phyloP scores from a whole-genome alignment of 2,329 filamentous ascomycete genomes.

The Elsinoe necatrix region DNA sequence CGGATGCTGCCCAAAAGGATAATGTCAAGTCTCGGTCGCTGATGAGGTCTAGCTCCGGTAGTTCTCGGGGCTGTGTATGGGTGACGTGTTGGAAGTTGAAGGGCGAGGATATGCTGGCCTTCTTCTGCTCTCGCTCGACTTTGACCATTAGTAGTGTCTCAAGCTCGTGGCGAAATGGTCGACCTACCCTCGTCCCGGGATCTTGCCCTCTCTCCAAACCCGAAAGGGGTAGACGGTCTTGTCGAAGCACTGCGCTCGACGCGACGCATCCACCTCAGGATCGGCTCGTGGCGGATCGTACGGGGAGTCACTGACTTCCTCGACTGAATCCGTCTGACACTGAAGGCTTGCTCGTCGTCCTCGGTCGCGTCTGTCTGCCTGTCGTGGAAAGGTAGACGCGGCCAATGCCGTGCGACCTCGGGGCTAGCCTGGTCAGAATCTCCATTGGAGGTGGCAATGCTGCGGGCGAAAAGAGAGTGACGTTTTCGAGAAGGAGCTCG shows the following conservation, averaged over 20 bases:
- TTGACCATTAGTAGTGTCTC: background rate
- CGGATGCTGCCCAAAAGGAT: constrained; percentile 46
- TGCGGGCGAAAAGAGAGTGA: constrained; percentile 15
- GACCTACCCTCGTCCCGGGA: constrained; percentile 5
- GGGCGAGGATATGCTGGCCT: constrained; percentile 50
- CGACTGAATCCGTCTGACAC: constrained; percentile 15
- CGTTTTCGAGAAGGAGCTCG: constrained; percentile 11
- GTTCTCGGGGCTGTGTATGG: constrained; percentile 49
- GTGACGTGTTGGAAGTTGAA: constrained; percentile 58
- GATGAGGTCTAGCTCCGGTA: constrained; percentile 44
- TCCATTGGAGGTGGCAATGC: constrained; percentile 7
- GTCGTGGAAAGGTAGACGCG: constrained; percentile 15
- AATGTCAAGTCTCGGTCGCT: constrained; percentile 45
- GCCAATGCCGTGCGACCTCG: constrained; percentile 3
- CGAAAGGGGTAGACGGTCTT: constrained; percentile 12
- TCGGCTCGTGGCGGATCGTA: constrained; percentile 15
- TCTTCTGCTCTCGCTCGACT: constrained; percentile 30
- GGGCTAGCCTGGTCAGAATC: constrained; percentile 7
- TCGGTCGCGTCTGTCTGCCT: background rate
- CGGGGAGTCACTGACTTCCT: background rate
- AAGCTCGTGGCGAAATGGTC: background rate
- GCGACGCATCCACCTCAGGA: constrained; percentile 18
- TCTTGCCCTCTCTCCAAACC: background rate
- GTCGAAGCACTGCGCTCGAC: constrained; percentile 15
- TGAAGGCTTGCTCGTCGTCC: constrained; percentile 10